Percentiles rank a stretch among this genome's conserved stretches.
Evolutionary conservation across 2,329 filamentous ascomycete species (phyloP).

Genomic region (Grosmannia penicillata): DNA sequence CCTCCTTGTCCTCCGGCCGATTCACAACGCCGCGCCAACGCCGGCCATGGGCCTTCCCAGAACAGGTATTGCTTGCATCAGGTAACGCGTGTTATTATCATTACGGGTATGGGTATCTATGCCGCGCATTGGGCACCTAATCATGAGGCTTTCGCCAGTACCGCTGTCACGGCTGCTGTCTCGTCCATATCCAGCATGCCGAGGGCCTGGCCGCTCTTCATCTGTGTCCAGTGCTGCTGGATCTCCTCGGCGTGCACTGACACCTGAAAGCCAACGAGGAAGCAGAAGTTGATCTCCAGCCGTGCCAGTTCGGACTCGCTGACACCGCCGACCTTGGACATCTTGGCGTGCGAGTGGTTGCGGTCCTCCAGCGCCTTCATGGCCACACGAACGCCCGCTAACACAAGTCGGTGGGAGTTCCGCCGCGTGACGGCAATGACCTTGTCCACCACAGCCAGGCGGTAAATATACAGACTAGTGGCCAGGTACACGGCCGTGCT

Average conservation of each 20-base stretch:
- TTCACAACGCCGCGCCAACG: too few species aligned
- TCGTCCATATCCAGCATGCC: conserved; percentile 9
- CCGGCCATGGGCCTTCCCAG: too few species aligned
- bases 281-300: conserved; percentile 81
- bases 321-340: conserved; percentile 81
- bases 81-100: too few species aligned
- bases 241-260: conserved; percentile 45
- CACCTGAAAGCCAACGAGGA: conserved; percentile 72
- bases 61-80: too few species aligned
- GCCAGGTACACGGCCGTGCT: conserved; percentile 88
- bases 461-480: conserved; percentile 74
- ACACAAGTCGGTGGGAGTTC: conserved; percentile 73
- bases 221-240: conserved; percentile 51
- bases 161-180: conserved; percentile 2
- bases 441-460: conserved; percentile 61
- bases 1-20: too few species aligned
- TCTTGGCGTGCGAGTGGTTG: conserved; percentile 68
- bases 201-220: conserved; percentile 22
- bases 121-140: too few species aligned
- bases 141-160: background rate
- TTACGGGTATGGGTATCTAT: too few species aligned
- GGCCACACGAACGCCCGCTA: conserved; percentile 73
- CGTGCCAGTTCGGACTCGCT: conserved; percentile 66
- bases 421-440: conserved; percentile 67
- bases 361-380: conserved; percentile 94